A percentile compares a stretch with the other conserved stretches of the same genome.
Conservation (phyloP, 345 rosid species). For the Populus davidiana region DNA sequence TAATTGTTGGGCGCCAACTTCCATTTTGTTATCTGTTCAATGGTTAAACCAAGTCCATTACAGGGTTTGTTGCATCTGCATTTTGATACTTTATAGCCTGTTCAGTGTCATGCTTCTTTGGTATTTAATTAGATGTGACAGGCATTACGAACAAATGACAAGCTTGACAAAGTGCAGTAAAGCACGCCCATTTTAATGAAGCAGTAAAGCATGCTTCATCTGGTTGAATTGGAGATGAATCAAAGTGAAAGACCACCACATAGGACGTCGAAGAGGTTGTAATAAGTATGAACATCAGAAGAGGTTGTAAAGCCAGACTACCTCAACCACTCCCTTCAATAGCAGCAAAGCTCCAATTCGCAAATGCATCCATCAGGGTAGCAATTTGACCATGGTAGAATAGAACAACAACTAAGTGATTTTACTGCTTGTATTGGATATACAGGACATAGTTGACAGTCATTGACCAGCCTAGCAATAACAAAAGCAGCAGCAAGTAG, state of each 20-base stretch:
- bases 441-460: background rate
- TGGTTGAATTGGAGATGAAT: too few relatives aligned
- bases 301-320: slow-evolving; percentile 53
- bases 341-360: slow-evolving; percentile 52
- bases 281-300: slow-evolving; percentile 23
- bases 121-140: too few relatives aligned
- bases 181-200: too few relatives aligned
- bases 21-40: too few relatives aligned
- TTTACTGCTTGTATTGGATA: background rate
- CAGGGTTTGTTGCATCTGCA: too few relatives aligned
- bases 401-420: background rate
- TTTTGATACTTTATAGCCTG: too few relatives aligned
- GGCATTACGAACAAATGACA: too few relatives aligned
- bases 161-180: too few relatives aligned
- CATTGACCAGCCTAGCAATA: slow-evolving; percentile 51
- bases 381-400: slow-evolving; percentile 39
- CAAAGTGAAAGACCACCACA: slow-evolving; percentile 34
- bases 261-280: slow-evolving; percentile 16
- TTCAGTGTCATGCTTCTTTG: too few relatives aligned
- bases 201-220: too few relatives aligned
- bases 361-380: slow-evolving; percentile 52
- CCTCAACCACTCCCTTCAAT: slow-evolving; percentile 63
- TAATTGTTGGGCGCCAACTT: too few relatives aligned
- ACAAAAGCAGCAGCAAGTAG: slow-evolving; percentile 27
- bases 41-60: too few relatives aligned